Percentiles rank a stretch among this genome's conserved stretches.
Conservation (phyloP, 805 yeast genomes). For the Starmerella etchellsii region DNA sequence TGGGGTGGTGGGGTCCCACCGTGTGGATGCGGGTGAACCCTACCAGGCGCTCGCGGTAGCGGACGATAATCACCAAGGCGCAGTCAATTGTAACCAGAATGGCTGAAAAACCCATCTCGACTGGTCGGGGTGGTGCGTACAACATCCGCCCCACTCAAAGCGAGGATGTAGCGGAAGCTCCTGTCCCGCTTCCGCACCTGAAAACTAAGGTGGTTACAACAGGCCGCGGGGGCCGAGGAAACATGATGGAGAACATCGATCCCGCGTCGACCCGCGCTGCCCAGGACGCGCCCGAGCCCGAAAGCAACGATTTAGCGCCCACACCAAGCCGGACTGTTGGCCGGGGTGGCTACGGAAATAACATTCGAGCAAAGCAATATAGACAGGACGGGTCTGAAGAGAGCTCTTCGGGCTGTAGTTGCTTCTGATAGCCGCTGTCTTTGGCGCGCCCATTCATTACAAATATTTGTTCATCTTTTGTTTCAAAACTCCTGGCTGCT, state of each 20-base stretch:
- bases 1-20: too few relatives aligned
- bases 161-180: constrained; percentile 39
- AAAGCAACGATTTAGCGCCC: constrained; percentile 32
- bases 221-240: constrained; percentile 72
- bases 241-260: constrained; percentile 52
- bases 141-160: constrained; percentile 45
- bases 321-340: constrained; percentile 33
- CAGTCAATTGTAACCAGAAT: too few relatives aligned
- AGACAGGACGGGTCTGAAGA: constrained; percentile 2
- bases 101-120: constrained; percentile 37
- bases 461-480: not conserved
- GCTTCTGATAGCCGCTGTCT: too few relatives aligned
- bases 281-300: constrained; percentile 46
- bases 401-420: too few relatives aligned
- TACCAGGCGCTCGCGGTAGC: too few relatives aligned
- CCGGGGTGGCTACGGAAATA: constrained; percentile 54
- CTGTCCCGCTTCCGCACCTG: constrained; percentile 49
- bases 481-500: not conserved
- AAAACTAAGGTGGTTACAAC: constrained; percentile 44
- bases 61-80: too few relatives aligned
- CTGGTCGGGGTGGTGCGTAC: constrained; percentile 74
- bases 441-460: too few relatives aligned
- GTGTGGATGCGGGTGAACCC: too few relatives aligned
- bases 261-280: constrained; percentile 42
- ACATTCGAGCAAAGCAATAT: constrained; percentile 4